Percentiles rank a stretch among this genome's conserved stretches.
Evolutionary conservation across 257 asterid species (phyloP).

Genomic region (Solanum chaucha): DNA sequence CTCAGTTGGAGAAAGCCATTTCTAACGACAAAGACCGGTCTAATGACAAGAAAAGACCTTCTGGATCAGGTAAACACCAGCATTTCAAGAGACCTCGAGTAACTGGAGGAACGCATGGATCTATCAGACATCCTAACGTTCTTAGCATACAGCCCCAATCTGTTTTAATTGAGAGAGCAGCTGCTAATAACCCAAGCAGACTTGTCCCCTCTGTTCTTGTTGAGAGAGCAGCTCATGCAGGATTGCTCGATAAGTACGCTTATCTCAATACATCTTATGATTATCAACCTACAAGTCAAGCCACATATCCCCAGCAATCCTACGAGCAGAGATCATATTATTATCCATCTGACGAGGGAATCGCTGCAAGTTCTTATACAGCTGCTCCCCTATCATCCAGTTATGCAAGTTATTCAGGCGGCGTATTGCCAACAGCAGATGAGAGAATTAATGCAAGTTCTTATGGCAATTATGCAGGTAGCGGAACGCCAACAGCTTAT

Average conservation of each 20-base stretch:
- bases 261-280: not conserved
- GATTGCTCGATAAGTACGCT: not conserved
- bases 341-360: not conserved
- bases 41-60: not conserved
- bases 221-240: slow-evolving; percentile 1
- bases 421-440: not conserved
- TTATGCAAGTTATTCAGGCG: not conserved
- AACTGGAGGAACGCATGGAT: slow-evolving; percentile 1
- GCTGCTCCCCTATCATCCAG: not conserved
- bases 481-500: not conserved
- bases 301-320: slow-evolving; percentile 1
- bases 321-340: slow-evolving; percentile 4
- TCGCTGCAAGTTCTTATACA: not conserved
- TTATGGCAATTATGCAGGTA: not conserved
- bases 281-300: slow-evolving; percentile 1
- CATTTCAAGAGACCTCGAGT: slow-evolving; percentile 6
- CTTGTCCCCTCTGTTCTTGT: not conserved
- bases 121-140: not conserved
- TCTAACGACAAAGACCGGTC: not conserved
- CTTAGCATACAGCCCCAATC: not conserved
- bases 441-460: not conserved
- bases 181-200: not conserved
- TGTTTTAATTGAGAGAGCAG: not conserved
- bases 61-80: not conserved
- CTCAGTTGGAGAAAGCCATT: slow-evolving; percentile 10